Percentiles rank a stretch among this genome's conserved stretches.
Evolutionary conservation across 768 basidiomycete genomes (phyloP).

Genomic region (Albatrellus ellisii): DNA sequence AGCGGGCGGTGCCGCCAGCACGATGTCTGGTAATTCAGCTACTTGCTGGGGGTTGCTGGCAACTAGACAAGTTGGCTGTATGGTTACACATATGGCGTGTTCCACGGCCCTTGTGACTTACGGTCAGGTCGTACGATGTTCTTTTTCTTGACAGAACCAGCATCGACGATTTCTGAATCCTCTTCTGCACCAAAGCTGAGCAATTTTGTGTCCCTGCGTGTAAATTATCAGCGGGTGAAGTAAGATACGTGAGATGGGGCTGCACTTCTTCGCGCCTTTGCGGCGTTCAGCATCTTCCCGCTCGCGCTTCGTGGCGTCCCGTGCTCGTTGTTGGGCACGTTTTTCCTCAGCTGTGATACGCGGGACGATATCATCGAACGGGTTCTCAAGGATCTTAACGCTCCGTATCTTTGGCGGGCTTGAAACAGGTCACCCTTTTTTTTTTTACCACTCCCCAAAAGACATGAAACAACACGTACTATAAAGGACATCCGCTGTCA

Average conservation of each 20-base stretch:
- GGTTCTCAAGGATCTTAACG: constrained; percentile 81
- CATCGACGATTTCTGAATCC: constrained; percentile 43
- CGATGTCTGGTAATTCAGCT: constrained; percentile 6
- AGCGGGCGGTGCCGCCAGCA: not conserved
- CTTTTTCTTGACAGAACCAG: constrained; percentile 58
- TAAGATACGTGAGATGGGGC: not conserved
- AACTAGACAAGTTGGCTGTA: constrained; percentile 16
- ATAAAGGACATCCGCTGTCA: constrained; percentile 62
- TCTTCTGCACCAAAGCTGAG: constrained; percentile 79
- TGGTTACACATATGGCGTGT: too few species aligned
- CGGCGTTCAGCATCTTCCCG: constrained; percentile 62
- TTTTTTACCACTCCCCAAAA: not conserved
- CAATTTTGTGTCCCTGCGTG: constrained; percentile 68
- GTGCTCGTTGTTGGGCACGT: constrained; percentile 69
- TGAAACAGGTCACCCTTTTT: not conserved
- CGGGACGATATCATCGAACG: constrained; percentile 90
- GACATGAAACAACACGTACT: constrained; percentile 31
- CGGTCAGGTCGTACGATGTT: constrained; percentile 74
- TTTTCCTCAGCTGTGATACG: constrained; percentile 94
- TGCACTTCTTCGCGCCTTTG: constrained; percentile 73
- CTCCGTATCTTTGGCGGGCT: constrained; percentile 89
- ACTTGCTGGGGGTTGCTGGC: constrained; percentile 22
- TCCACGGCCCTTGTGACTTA: constrained; percentile 25
- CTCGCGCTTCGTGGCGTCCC: constrained; percentile 61
- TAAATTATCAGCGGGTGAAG: not conserved